Evolutionary conservation across 495 filamentous ascomycete species (phyloP), one percentile per base, ranked within the genome.

Genomic region (Jackrogersella multiformis): DNA sequence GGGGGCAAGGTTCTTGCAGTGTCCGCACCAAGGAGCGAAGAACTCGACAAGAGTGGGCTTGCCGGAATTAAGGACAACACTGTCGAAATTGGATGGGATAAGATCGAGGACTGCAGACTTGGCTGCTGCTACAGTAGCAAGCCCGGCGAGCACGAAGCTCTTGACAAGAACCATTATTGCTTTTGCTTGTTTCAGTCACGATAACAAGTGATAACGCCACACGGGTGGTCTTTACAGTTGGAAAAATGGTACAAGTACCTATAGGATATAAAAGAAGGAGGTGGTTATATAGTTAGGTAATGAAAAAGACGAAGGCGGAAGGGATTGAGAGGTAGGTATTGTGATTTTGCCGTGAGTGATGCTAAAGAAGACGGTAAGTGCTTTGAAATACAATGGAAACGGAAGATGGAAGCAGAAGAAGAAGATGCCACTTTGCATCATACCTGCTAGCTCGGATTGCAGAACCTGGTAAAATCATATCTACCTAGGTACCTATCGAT

Each of bases 1-100:
- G 38, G 95, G 95, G 18, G 94, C 96, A 8, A 99, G 90, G 60
- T 80, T 97, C 84, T 98, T 98, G 91, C 95, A 99, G 86, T 99
- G 92, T 45, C 96, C 96, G 78, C 96, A 99, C 95, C 95, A 99
- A 59, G 95, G 95, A 46, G 95, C 95, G 78, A 97, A 99, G 86
- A 99, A 99, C 76, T 99, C 95, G 62, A 99, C 95, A 34, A 99
- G 87, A 0, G 96, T 93, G 26, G 96, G 96, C 82, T 97, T 98
- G 75, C 92, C 92, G 56, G 91, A 93, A 73, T 95, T 85, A 30
- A 98, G 85, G 62, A 97, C 92, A 53, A 96, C 84, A 7, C 89
- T 79, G 79, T 97, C 93, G 76, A 98, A 97, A 81, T 97, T 97
- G 64, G 77, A 79, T 56, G 94, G 93, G 64, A 90, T 87, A 53